Conservation (phyloP, 2,329 filamentous ascomycete genomes). For the Beauveria sp. region DNA sequence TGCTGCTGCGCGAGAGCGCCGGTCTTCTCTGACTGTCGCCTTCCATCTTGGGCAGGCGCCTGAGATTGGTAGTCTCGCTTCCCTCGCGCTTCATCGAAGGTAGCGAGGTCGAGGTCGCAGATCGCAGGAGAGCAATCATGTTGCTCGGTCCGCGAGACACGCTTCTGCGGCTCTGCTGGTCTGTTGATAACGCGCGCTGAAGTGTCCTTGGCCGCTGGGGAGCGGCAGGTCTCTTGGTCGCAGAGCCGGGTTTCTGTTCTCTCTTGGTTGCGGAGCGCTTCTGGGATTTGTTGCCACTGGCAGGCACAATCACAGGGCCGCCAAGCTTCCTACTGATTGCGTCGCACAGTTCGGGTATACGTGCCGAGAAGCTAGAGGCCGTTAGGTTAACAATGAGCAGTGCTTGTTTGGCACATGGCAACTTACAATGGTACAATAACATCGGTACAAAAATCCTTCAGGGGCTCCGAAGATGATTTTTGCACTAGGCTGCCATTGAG, state of each 20-base stretch:
- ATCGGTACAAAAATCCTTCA: slow-evolving; percentile 72
- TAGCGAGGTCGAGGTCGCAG: slow-evolving; percentile 55
- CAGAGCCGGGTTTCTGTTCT: slow-evolving; percentile 44
- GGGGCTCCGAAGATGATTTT: slow-evolving; percentile 47
- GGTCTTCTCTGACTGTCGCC: slow-evolving; percentile 28
- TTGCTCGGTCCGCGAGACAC: slow-evolving; percentile 50
- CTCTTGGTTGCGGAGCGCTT: slow-evolving; percentile 35
- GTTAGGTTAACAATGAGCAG: slow-evolving; percentile 25
- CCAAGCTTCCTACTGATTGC: slow-evolving; percentile 69
- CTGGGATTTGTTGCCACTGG: slow-evolving; percentile 41
- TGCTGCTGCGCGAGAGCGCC: slow-evolving; percentile 30
- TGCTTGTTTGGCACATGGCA: not conserved
- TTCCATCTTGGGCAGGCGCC: slow-evolving; percentile 39
- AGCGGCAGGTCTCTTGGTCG: slow-evolving; percentile 38
- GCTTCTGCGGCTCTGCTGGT: slow-evolving; percentile 45
- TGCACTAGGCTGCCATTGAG: slow-evolving; percentile 30
- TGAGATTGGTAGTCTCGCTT: slow-evolving; percentile 50
- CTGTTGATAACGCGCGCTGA: slow-evolving; percentile 54
- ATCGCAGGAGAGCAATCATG: slow-evolving; percentile 57
- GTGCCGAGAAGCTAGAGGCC: slow-evolving; percentile 56
- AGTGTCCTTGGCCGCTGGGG: slow-evolving; percentile 43
- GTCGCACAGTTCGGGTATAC: slow-evolving; percentile 64
- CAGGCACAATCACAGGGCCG: slow-evolving; percentile 55
- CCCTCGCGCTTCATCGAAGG: slow-evolving; percentile 60
- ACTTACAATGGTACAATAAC: slow-evolving; percentile 71